Conservation (phyloP, 2,329 filamentous ascomycete genomes). For the Karstenula rhodostoma region DNA sequence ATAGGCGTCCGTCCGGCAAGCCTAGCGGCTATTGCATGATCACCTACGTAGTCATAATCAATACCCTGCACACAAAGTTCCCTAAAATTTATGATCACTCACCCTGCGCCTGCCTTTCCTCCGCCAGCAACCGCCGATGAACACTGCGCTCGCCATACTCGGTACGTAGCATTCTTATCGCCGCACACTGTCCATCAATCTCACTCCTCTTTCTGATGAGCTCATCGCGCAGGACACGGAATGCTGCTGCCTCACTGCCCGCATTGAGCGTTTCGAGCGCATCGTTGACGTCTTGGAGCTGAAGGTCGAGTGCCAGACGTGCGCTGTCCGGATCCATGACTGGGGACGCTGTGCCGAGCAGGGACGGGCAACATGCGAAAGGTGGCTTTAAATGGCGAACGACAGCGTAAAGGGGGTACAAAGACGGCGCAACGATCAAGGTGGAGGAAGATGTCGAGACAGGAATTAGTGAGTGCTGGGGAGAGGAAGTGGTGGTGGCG, state of each 20-base stretch:
- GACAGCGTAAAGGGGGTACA: not conserved
- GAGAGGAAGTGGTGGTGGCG: not conserved
- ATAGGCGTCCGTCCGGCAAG: slow-evolving; percentile 15
- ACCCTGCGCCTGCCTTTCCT: slow-evolving; percentile 22
- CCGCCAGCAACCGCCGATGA: slow-evolving; percentile 15
- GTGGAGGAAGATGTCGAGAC: not conserved
- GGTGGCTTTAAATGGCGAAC: too few species aligned
- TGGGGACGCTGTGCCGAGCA: too few species aligned
- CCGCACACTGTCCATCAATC: slow-evolving; percentile 18
- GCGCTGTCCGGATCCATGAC: slow-evolving; percentile 21
- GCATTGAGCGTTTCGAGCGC: slow-evolving; percentile 14
- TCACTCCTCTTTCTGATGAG: slow-evolving; percentile 15
- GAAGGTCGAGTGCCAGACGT: slow-evolving; percentile 19
- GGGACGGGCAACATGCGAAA: too few species aligned
- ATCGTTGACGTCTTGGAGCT: slow-evolving; percentile 23
- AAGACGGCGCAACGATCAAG: not conserved
- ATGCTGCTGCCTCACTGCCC: slow-evolving; percentile 9
- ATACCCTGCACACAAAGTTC: not conserved
- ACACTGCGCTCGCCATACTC: slow-evolving; percentile 15
- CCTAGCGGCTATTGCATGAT: slow-evolving; percentile 23
- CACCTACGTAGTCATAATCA: slow-evolving; percentile 9
- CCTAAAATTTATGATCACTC: not conserved
- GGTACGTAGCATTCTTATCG: slow-evolving; percentile 15
- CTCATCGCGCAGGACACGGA: slow-evolving; percentile 16
- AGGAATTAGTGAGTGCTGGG: not conserved